phyloP scores from a whole-genome alignment of 345 rosid genomes.

The Carallia pectinifolia region DNA sequence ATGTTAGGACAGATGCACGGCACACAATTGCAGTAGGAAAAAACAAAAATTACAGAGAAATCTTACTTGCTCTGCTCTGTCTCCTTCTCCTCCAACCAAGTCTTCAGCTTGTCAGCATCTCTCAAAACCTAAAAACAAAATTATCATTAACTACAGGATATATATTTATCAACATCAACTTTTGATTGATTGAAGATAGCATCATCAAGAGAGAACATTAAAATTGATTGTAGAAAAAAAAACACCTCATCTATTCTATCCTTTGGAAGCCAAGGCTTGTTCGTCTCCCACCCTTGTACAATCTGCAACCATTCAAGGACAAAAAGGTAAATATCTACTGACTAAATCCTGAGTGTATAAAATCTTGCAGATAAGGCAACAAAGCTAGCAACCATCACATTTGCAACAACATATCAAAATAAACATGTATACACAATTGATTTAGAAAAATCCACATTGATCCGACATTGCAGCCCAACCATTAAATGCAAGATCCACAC shows the following conservation, averaged over 20 bases:
- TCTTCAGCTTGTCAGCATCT: conserved; percentile 60
- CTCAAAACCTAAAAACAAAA: conserved; percentile 45
- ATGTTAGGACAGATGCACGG: background rate
- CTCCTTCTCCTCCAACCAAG: conserved; percentile 86
- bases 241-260: conserved; percentile 70
- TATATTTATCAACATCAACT: background rate
- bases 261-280: conserved; percentile 91
- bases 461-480: background rate
- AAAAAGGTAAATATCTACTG: conserved; percentile 5
- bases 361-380: background rate
- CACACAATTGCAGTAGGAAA: too few species aligned
- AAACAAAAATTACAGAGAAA: background rate
- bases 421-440: background rate
- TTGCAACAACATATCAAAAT: background rate
- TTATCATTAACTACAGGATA: background rate
- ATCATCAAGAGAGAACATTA: background rate
- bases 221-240: conserved; percentile 5
- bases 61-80: conserved; percentile 78
- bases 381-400: background rate
- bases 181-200: background rate
- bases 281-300: conserved; percentile 59
- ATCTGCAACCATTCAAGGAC: conserved; percentile 41
- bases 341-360: background rate
- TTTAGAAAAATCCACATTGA: background rate
- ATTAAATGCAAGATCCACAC: background rate